A percentile compares a stretch with the other conserved stretches of the same genome.
phyloP scores from a whole-genome alignment of 495 filamentous ascomycete genomes.

The Aspergillus olivimuriae region DNA sequence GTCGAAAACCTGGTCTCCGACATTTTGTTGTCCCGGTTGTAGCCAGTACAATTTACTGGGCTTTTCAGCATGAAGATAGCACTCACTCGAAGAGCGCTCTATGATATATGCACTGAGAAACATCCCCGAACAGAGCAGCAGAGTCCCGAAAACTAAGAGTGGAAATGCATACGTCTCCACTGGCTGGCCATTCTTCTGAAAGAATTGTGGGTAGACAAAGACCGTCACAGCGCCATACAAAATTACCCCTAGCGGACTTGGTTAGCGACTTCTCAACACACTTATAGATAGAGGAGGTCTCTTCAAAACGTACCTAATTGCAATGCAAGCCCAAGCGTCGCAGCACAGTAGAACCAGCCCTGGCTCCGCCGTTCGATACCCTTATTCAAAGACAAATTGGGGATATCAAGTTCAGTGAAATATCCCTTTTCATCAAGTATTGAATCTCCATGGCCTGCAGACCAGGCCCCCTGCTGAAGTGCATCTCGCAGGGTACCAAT shows the following conservation, averaged over 20 bases:
- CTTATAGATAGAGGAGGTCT: not conserved
- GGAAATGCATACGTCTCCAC: constrained; percentile 35
- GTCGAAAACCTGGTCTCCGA: constrained; percentile 36
- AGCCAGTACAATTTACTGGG: constrained; percentile 38
- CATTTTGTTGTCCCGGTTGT: constrained; percentile 34
- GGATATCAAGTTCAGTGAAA: constrained; percentile 30
- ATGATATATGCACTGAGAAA: constrained; percentile 36
- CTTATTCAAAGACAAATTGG: constrained; percentile 44
- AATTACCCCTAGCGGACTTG: constrained; percentile 18
- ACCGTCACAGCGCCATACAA: constrained; percentile 30
- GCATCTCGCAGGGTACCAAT: constrained; percentile 28
- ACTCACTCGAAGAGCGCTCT: constrained; percentile 29
- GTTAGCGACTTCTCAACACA: not conserved
- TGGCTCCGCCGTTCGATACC: constrained; percentile 28
- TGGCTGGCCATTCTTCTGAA: constrained; percentile 23
- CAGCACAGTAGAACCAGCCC: constrained; percentile 31
- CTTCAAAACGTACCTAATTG: constrained; percentile 24
- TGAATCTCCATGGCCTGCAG: constrained; percentile 1
- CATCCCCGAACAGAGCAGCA: constrained; percentile 34
- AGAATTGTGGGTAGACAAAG: constrained; percentile 20
- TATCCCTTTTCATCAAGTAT: constrained; percentile 11
- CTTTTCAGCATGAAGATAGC: constrained; percentile 18
- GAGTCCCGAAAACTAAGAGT: constrained; percentile 29
- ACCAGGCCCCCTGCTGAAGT: constrained; percentile 21
- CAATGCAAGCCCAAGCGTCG: constrained; percentile 20